These are phyloP conservation scores for Fusarium ambrosium DNA, from an alignment of 2,329 filamentous ascomycete genomes.

Conservation along the genomic window DNA sequence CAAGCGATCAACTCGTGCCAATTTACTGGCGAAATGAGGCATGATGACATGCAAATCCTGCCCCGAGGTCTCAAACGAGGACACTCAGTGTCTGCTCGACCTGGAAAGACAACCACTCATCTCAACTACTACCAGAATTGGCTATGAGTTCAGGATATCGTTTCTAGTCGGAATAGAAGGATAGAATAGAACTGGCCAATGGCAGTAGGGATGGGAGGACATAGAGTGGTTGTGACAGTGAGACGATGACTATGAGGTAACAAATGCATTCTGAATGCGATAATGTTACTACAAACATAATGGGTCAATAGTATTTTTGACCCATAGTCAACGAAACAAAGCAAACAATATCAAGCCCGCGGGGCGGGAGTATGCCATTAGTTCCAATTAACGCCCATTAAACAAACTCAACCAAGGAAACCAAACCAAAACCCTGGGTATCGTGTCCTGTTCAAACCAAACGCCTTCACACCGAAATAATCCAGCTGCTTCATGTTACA, in stretches of 20 bases:
- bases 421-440: background rate
- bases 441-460: background rate
- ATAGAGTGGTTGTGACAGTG: background rate
- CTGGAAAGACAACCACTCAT: background rate
- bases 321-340: background rate
- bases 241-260: background rate
- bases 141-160: accelerated
- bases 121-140: background rate
- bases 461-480: background rate
- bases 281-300: background rate
- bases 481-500: background rate
- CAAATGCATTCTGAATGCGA: background rate
- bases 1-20: background rate
- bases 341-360: background rate
- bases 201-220: background rate
- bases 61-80: background rate
- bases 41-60: background rate
- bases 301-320: background rate
- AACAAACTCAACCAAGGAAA: background rate
- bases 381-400: background rate
- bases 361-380: background rate
- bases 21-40: background rate
- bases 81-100: background rate
- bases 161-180: background rate
- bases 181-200: background rate